Evolutionary conservation across 352 stramenopile species (phyloP).

Genomic region (Pythium rishiriense): DNA sequence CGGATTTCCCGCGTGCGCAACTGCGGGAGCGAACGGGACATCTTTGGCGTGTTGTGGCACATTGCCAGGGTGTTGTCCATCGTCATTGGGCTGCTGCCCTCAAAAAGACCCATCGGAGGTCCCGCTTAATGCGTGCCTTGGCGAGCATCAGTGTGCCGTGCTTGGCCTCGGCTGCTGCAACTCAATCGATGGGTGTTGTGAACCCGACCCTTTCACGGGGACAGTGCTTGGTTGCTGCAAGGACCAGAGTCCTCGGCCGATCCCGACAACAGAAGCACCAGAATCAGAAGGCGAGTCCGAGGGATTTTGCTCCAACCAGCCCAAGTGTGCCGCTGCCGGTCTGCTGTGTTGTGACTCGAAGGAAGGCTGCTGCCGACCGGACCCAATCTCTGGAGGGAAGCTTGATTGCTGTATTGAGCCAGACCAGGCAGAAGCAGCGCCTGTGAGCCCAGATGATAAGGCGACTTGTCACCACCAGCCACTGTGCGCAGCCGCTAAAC

Average conservation of each 20-base stretch:
- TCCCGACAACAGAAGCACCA: constrained; percentile 5
- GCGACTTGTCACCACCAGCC: constrained; percentile 38
- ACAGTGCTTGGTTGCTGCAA: constrained; percentile 66
- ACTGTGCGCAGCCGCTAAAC: constrained; percentile 30
- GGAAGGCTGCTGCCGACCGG: constrained; percentile 44
- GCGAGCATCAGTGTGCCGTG: constrained; percentile 59
- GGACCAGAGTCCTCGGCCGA: constrained; percentile 35
- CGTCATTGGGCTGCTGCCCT: constrained; percentile 61
- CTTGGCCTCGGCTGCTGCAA: constrained; percentile 67
- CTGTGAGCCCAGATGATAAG: background rate
- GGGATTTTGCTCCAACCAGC: constrained; percentile 40
- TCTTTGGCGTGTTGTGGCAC: constrained; percentile 63
- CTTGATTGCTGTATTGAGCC: constrained; percentile 42
- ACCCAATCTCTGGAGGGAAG: constrained; percentile 30
- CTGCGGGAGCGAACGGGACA: constrained; percentile 58
- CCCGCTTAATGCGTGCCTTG: constrained; percentile 62
- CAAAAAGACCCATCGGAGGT: constrained; percentile 38
- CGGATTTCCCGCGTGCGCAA: constrained; percentile 53
- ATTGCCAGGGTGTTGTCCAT: constrained; percentile 73
- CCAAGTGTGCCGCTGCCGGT: constrained; percentile 37
- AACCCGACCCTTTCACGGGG: constrained; percentile 47
- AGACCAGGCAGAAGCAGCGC: background rate
- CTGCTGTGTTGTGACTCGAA: constrained; percentile 48
- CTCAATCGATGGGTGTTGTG: constrained; percentile 69
- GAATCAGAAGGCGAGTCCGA: background rate